These are phyloP conservation scores for Trametes sp. DNA, from an alignment of 1,284 basidiomycete species.

Conservation along the genomic window DNA sequence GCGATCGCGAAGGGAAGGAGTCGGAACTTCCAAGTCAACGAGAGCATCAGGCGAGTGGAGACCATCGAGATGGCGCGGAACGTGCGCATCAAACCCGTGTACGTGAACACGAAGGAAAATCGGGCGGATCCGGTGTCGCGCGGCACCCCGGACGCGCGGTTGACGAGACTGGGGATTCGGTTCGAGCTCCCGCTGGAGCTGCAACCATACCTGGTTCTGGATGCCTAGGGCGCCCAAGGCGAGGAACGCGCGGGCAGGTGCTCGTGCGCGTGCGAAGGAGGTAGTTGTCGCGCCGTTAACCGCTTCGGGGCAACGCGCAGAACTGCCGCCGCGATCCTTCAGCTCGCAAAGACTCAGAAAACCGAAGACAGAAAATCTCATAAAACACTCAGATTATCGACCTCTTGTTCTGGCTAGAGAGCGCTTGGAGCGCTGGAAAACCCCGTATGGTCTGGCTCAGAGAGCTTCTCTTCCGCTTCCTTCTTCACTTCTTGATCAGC, in stretches of 20 bases:
- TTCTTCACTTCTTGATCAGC: too few species aligned
- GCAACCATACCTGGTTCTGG: background rate
- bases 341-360: background rate
- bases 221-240: conserved; percentile 6
- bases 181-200: conserved; percentile 8
- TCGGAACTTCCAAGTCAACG: conserved; percentile 1
- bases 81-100: conserved; percentile 16
- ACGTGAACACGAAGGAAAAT: conserved; percentile 19
- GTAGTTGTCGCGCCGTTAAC: too few species aligned
- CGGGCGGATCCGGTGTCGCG: conserved; percentile 22
- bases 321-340: background rate
- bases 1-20: background rate
- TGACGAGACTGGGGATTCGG: background rate
- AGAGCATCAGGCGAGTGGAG: background rate
- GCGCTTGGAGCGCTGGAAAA: too few species aligned
- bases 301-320: background rate
- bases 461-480: background rate
- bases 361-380: background rate
- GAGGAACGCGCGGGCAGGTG: background rate
- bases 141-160: conserved; percentile 10
- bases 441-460: background rate
- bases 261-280: conserved; percentile 1
- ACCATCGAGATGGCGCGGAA: background rate
- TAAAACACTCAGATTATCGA: background rate
- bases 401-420: background rate